Evolutionary conservation across 1,284 basidiomycete species (phyloP), one percentile per base, ranked within the genome.

Genomic region (Malassezia arunalokei): DNA sequence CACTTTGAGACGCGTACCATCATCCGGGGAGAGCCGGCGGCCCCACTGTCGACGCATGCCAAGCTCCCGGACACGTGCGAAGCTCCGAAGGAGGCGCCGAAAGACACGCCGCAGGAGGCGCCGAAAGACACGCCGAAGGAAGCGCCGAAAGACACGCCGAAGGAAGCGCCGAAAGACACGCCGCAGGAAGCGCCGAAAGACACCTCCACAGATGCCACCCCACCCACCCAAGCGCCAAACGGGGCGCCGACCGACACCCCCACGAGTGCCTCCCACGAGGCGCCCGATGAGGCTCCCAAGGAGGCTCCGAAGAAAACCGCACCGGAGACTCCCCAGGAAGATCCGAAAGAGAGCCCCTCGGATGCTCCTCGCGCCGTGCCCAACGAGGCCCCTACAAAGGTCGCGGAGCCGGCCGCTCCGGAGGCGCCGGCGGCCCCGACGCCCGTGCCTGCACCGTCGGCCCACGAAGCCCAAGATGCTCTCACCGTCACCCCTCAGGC

Each of bases 1-100:
- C 75, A 78, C 59, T 69, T 80, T 44, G 77, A 79, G 52, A 77
- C 62, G 29, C 54, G 56, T 2, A 17, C 27, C 14, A 28, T 17
- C n/a, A 30, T 49, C 17, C 7, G 27, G 7, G 35, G 49, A 8
- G 51, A 51, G 17, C 49, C 49, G 7, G 43, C 31, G 6, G 11
- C 39, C n/a, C 33, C 51, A 1, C 28, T 42, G 38, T 14, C 43
- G 15, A 29, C 20, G 20, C 20, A 24, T 24, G 20, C 20, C 20
- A 24, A 24, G n/a, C n/a, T n/a, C n/a, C 32, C 8, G 8, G 32
- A 33, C 32, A 8, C 32, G 14, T 33, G 8, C 32, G 32, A 33
- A 33, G 14, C 8, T 8, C 11, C 33, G 3, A 35, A 35, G 33
- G 33, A 15, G 5, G 2, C 33, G 33, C 33, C 33, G 9, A 35